Base-by-base conservation (phyloP, 2,329 filamentous ascomycete species). In the Cladosporium colombiae region DNA sequence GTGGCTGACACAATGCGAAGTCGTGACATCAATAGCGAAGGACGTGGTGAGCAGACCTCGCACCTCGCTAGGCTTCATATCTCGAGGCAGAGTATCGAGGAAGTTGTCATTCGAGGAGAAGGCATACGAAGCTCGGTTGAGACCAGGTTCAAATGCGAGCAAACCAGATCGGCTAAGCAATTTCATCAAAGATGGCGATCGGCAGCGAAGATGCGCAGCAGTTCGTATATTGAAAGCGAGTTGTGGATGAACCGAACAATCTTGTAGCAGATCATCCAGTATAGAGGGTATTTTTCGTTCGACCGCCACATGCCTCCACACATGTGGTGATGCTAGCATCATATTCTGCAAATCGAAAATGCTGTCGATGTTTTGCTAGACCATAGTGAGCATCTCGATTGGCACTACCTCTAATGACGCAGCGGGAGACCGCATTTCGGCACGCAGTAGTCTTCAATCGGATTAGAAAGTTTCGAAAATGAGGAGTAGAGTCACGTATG, bases 271-370 rank as follows among this genome's bases (percentile, higher is more conserved):
- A 58, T 58, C 56, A 14, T 58, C 18, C 56, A 58, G 33, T 58
- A 40, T 40, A 37, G 56, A 58, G 33, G 56, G 33, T 37, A 40
- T 23, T 7, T 58, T 31, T 58, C 31, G 56, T 40, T 58, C 56
- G 29, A 58, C n/a, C 5, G 56, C 56, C 40, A 58, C 18, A 58
- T 58, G 56, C 18, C 33, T 31, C 56, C 56, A 58, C 25, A 58
- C 56, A 58, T 37, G 56, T 23, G 56, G 33, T 59, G 56, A 59
- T 59, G 56, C 35, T 46, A 44, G 56, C 56, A 59, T 59, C 33
- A 59, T 1, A 46, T 59, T 25, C 11, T 59, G 56, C 56, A 59
- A 14, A 27, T 46, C 56, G 35, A 59, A 40, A 7, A 46, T 46
- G 31, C 33, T 46, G 23, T 59, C 56, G 35, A 59, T 1, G 13